A percentile compares a stretch with the other conserved stretches of the same genome.
Evolutionary conservation across 1,284 basidiomycete genomes (phyloP).

Genomic region (Dichomitus squalens): DNA sequence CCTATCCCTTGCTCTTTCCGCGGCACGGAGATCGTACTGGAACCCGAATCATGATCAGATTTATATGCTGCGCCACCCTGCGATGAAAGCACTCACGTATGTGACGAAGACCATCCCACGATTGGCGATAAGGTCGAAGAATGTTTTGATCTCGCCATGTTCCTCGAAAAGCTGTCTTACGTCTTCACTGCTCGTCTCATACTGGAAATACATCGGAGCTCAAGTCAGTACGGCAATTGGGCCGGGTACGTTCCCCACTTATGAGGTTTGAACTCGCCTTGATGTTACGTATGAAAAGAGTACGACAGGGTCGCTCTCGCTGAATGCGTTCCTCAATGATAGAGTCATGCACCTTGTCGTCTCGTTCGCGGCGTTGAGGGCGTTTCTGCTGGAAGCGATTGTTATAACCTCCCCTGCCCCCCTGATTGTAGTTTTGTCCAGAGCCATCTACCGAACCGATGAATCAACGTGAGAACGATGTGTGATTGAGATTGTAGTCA

Average conservation of each 20-base stretch:
- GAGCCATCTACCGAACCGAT: slow-evolving; percentile 58
- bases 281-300: slow-evolving; percentile 95
- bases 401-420: slow-evolving; percentile 41
- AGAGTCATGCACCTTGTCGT: slow-evolving; percentile 83
- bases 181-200: slow-evolving; percentile 85
- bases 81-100: slow-evolving; percentile 68
- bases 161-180: slow-evolving; percentile 87
- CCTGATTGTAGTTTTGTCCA: slow-evolving; percentile 54
- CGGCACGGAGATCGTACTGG: slow-evolving; percentile 90
- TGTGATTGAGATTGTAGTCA: slow-evolving; percentile 28
- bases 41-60: neutral
- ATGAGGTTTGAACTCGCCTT: slow-evolving; percentile 67
- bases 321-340: slow-evolving; percentile 90
- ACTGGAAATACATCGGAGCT: slow-evolving; percentile 53
- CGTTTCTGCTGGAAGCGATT: slow-evolving; percentile 47
- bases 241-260: neutral
- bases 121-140: slow-evolving; percentile 92
- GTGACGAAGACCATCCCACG: slow-evolving; percentile 98
- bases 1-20: slow-evolving; percentile 86
- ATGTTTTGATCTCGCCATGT: slow-evolving; percentile 94
- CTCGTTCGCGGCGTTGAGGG: slow-evolving; percentile 62
- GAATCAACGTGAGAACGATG: slow-evolving; percentile 55
- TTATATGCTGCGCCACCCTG: neutral
- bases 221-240: neutral
- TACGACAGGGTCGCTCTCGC: slow-evolving; percentile 91